These are phyloP conservation scores for Alternaria solani DNA, from an alignment of 2,329 filamentous ascomycete species.

Conservation along the genomic window DNA sequence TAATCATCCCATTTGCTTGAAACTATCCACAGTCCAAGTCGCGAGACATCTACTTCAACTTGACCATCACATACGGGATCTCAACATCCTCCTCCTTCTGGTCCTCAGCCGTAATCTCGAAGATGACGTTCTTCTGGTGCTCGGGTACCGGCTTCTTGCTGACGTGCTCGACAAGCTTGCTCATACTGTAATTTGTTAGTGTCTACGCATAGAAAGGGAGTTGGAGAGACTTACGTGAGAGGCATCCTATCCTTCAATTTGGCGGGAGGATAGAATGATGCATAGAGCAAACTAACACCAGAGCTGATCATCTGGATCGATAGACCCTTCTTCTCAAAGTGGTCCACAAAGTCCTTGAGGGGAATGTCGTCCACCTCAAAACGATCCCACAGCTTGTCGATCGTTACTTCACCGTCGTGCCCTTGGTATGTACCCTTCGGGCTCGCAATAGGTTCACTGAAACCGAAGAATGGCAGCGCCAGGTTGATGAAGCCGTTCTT, in stretches of 20 bases:
- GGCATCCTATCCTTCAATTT: constrained; percentile 82
- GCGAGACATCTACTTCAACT: constrained; percentile 59
- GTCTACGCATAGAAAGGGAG: neutral
- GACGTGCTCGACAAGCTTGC: constrained; percentile 84
- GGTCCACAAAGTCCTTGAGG: constrained; percentile 79
- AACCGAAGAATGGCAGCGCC: constrained; percentile 95
- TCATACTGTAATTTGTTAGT: constrained; percentile 69
- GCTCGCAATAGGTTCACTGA: constrained; percentile 94
- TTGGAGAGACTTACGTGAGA: constrained; percentile 66
- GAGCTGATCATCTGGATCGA: constrained; percentile 93
- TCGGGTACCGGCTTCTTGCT: constrained; percentile 90
- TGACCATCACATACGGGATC: constrained; percentile 95
- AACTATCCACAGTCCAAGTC: neutral
- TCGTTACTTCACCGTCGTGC: constrained; percentile 75
- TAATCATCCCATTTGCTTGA: neutral
- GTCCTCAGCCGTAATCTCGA: constrained; percentile 92
- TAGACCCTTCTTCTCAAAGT: constrained; percentile 81
- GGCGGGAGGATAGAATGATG: constrained; percentile 86
- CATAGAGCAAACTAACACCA: constrained; percentile 94
- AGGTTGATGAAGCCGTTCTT: constrained; percentile 99
- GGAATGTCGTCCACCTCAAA: constrained; percentile 91
- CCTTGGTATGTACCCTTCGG: constrained; percentile 91
- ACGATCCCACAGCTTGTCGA: constrained; percentile 98
- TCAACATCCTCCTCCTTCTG: constrained; percentile 91
- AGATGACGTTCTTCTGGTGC: constrained; percentile 95